phyloP scores from a whole-genome alignment of 495 filamentous ascomycete species.

The Hyaloscypha hepaticicola region DNA sequence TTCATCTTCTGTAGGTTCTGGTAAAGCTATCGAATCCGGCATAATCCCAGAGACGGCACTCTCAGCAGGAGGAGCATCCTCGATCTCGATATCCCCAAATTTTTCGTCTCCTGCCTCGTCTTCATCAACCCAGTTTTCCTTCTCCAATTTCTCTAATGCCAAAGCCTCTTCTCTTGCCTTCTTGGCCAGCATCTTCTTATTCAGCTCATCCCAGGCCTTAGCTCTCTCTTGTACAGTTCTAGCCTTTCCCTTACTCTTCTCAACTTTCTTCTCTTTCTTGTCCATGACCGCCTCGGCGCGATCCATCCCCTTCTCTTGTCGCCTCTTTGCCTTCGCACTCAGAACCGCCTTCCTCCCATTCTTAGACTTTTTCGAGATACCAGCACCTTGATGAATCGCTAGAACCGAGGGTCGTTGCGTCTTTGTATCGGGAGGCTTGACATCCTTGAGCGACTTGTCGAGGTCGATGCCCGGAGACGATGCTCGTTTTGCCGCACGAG shows the following conservation, averaged over 20 bases:
- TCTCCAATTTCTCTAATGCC: conserved; percentile 17
- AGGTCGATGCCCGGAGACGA: conserved; percentile 68
- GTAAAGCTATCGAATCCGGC: conserved; percentile 13
- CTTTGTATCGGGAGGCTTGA: conserved; percentile 54
- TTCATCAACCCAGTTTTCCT: conserved; percentile 25
- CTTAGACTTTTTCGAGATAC: conserved; percentile 65
- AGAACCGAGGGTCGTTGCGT: conserved; percentile 59
- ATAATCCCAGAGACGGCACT: conserved; percentile 1
- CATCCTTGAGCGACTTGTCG: conserved; percentile 70
- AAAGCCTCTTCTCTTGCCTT: conserved; percentile 24
- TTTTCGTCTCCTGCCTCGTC: conserved; percentile 18
- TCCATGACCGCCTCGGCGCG: conserved; percentile 70
- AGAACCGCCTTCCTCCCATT: conserved; percentile 57
- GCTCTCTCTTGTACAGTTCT: conserved; percentile 57
- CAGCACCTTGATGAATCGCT: conserved; percentile 56
- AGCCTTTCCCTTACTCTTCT: conserved; percentile 60
- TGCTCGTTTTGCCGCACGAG: conserved; percentile 71
- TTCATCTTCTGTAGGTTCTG: conserved; percentile 24
- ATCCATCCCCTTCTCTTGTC: conserved; percentile 72
- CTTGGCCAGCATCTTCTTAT: conserved; percentile 39
- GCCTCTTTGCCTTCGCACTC: conserved; percentile 61
- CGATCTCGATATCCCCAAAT: conserved; percentile 11
- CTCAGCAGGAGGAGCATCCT: conserved; percentile 2
- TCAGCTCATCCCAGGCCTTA: conserved; percentile 60
- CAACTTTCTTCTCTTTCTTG: conserved; percentile 66